Evolutionary conservation across 1,284 basidiomycete species (phyloP).

Genomic region (Paramarasmius palmivorus): DNA sequence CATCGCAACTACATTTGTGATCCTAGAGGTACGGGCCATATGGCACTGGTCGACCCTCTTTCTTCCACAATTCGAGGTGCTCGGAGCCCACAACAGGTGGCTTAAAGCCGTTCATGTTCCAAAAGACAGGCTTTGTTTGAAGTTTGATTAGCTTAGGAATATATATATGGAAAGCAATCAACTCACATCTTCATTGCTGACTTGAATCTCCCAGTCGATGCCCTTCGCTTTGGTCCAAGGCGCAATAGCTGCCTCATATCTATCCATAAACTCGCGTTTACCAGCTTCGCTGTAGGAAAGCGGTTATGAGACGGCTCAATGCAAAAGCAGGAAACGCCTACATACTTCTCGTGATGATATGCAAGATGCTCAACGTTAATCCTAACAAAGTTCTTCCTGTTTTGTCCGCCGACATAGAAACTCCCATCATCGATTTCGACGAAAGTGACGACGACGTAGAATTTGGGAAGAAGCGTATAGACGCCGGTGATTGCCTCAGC

Average conservation of each 20-base stretch:
- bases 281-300: constrained; percentile 1
- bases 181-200: constrained; percentile 20
- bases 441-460: constrained; percentile 23
- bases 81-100: constrained; percentile 18
- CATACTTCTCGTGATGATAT: constrained; percentile 13
- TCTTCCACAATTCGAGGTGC: constrained; percentile 17
- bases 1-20: no score
- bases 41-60: constrained; percentile 17
- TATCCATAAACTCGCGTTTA: constrained; percentile 18
- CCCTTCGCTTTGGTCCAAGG: constrained; percentile 22
- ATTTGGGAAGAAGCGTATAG: constrained; percentile 17
- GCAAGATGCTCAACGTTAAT: constrained; percentile 21
- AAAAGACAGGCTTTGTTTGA: constrained; percentile 15
- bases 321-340: neutral
- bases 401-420: constrained; percentile 17
- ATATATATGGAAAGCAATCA: neutral
- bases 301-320: neutral
- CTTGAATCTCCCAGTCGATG: constrained; percentile 22
- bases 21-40: neutral
- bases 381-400: constrained; percentile 15
- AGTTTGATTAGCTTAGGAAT: neutral
- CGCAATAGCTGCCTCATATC: constrained; percentile 19
- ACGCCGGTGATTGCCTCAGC: constrained; percentile 17
- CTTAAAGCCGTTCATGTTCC: constrained; percentile 21
- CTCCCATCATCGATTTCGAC: constrained; percentile 17